Evolutionary conservation across 257 asterid species (phyloP).

Genomic region (Coffea canephora): DNA sequence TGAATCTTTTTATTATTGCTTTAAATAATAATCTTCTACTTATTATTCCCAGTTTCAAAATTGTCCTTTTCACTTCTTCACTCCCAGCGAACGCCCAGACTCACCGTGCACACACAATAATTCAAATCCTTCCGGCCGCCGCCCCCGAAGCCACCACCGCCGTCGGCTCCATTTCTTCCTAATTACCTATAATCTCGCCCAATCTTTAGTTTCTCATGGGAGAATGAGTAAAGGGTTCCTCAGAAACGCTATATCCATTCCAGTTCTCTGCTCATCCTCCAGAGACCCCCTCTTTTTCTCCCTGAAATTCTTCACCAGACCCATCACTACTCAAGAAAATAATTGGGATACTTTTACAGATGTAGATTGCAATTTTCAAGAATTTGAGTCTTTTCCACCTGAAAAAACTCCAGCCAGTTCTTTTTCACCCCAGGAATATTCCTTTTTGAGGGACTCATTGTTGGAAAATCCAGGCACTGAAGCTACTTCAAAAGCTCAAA

Average conservation of each 20-base stretch:
- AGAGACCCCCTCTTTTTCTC: constrained; percentile 25
- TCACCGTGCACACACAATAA: no score
- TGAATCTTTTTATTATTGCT: no score
- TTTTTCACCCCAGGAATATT: constrained; percentile 50
- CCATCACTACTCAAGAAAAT: constrained; percentile 28
- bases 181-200: not conserved
- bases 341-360: constrained; percentile 32
- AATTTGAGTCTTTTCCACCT: constrained; percentile 24
- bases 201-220: not conserved
- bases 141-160: no score
- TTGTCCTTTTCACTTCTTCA: no score
- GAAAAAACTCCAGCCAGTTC: constrained; percentile 23
- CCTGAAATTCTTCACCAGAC: constrained; percentile 38
- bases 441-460: constrained; percentile 48
- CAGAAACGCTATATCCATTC: constrained; percentile 21
- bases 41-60: no score
- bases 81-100: no score
- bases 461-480: constrained; percentile 7
- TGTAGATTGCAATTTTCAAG: constrained; percentile 26
- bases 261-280: constrained; percentile 13
- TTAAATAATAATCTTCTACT: no score
- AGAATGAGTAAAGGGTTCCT: constrained; percentile 29
- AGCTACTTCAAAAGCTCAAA: constrained; percentile 34
- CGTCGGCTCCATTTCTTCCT: no score
- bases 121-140: no score